These are phyloP conservation scores for Amanita rubescens DNA, from an alignment of 768 basidiomycete genomes.

Conservation along the genomic window DNA sequence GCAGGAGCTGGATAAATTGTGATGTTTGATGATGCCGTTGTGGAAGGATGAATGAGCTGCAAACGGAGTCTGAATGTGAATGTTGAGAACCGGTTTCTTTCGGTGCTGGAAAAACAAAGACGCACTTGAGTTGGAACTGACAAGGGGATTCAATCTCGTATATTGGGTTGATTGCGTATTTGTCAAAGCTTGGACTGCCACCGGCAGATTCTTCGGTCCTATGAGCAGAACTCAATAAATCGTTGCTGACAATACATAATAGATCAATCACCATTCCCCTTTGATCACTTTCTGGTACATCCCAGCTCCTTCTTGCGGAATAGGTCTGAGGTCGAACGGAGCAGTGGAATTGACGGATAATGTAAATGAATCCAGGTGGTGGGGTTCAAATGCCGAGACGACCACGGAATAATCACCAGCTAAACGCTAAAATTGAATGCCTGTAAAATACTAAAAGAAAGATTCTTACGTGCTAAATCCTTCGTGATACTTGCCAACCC, in stretches of 20 bases:
- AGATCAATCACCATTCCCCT: constrained; percentile 58
- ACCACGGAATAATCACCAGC: constrained; percentile 75
- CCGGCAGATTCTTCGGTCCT: constrained; percentile 56
- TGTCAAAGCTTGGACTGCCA: constrained; percentile 60
- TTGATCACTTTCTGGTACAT: constrained; percentile 68
- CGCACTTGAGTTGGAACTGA: constrained; percentile 52
- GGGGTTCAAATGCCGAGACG: constrained; percentile 80
- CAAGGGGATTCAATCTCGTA: constrained; percentile 53
- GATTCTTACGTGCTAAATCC: constrained; percentile 26
- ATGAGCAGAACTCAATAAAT: neutral
- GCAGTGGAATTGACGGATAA: constrained; percentile 56
- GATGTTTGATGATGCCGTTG: constrained; percentile 47
- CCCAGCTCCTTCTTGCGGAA: constrained; percentile 85
- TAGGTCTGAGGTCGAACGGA: constrained; percentile 53
- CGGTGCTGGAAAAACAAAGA: constrained; percentile 3
- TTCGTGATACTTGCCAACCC: constrained; percentile 55
- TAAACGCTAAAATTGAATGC: constrained; percentile 25
- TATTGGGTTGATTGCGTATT: constrained; percentile 62
- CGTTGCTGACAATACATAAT: neutral
- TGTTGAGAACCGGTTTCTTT: neutral
- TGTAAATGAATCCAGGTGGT: constrained; percentile 56
- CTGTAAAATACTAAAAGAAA: neutral
- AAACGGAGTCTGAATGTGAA: constrained; percentile 53
- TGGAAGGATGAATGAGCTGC: constrained; percentile 44
- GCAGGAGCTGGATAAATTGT: constrained; percentile 41